Base-by-base conservation (phyloP, 768 basidiomycete genomes). In the Leccinum subtestaceum region DNA sequence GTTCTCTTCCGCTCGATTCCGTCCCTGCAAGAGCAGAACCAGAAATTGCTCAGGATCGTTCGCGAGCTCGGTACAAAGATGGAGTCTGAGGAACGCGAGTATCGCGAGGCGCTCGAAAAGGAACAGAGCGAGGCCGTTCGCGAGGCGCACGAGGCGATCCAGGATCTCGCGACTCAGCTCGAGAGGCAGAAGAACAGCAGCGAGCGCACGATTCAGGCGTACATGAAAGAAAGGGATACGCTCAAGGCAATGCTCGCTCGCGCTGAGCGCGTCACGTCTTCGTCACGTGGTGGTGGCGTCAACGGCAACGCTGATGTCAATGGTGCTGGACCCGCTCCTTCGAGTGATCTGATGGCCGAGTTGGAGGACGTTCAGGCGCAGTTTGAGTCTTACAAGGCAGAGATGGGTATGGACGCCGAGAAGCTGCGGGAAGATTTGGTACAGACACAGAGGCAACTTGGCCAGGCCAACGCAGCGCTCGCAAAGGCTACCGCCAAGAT, bases 91-190 rank as follows among this genome's bases (percentile, higher is more conserved):
- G 93, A 96, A 73, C 81, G 79, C 62, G 90, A 92, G 25, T 88
- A 89, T 63, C 81, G 82, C 47, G 86, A 85, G 51, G 71, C 75
- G 5, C 83, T 91, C 73, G 86, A 91, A 63, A 80, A 76, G 64
- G 91, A 91, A 68, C 90, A 92, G 65, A 80, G 79, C 27, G 87
- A 88, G 65, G 93, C 93, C 0, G 81, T 98, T 10, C 81, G 83
- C 36, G 93, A 97, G 73, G 96, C 96, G 0, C 90, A 94, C 59
- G 87, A 91, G 55, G 87, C 91, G 1, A 94, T 98, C 65, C 82
- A 87, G 59, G 83, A 87, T 38, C 78, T 98, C 17, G 86, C 86
- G 17, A 78, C 83, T 13, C 88, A 94, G 70, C 77, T 97, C 12
- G 92, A 95, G 61, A 77, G 80, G 43, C 87, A 93, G 73, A 87